Conservation (phyloP, 257 asterid species). For the Solanum chiquidenum region DNA sequence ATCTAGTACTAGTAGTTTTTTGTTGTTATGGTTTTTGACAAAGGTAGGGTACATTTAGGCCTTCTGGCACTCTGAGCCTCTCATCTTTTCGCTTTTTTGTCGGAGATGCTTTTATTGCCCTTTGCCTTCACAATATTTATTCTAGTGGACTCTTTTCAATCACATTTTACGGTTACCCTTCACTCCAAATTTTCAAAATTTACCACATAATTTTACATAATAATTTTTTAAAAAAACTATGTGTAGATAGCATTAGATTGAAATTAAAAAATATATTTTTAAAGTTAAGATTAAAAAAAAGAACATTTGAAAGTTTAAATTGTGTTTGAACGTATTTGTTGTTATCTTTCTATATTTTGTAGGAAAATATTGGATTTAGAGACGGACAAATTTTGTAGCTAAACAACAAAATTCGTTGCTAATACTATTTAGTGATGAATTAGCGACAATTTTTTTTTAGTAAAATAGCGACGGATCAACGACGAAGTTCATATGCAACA, state of each 20-base stretch:
- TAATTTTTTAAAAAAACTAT: neutral
- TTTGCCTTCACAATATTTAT: neutral
- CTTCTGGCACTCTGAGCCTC: neutral
- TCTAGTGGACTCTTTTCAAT: neutral
- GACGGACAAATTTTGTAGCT: too few relatives aligned
- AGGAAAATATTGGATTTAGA: neutral
- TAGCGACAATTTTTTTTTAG: neutral
- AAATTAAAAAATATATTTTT: neutral
- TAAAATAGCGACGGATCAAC: too few relatives aligned
- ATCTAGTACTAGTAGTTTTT: neutral
- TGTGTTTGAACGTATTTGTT: neutral
- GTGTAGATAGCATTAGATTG: neutral
- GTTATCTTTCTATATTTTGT: neutral
- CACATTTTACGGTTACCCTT: neutral
- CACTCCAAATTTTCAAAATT: neutral
- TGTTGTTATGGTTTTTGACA: neutral
- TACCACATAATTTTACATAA: neutral
- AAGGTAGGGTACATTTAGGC: neutral
- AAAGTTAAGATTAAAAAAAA: neutral
- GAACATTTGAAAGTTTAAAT: neutral
- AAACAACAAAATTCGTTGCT: too few relatives aligned
- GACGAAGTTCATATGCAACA: too few relatives aligned
- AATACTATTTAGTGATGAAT: neutral
- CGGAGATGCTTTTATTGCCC: conserved; percentile 4
- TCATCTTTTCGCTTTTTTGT: conserved; percentile 5